Percentiles rank a stretch among this genome's conserved stretches.
These are phyloP conservation scores for Metschnikowia aberdeeniae DNA, from an alignment of 805 yeast genomes.

Conservation along the genomic window DNA sequence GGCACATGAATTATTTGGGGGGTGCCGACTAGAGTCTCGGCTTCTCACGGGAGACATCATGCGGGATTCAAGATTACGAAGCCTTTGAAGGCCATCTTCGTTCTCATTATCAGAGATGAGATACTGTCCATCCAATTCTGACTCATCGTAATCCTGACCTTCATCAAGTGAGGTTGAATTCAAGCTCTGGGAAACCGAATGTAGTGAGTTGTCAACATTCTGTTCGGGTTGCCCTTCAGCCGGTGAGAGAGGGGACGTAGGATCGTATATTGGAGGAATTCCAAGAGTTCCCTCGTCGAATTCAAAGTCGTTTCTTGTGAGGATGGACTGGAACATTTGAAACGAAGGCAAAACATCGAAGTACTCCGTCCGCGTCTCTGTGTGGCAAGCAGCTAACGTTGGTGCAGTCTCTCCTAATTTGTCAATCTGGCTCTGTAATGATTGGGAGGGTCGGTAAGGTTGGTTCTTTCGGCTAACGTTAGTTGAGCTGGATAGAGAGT, in stretches of 20 bases:
- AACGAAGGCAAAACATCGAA: conserved; percentile 65
- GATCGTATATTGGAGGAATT: conserved; percentile 38
- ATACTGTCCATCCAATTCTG: conserved; percentile 16
- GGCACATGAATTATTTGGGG: background rate
- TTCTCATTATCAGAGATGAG: conserved; percentile 16
- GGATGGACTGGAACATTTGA: conserved; percentile 57
- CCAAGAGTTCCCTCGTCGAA: conserved; percentile 32
- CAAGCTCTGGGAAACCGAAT: conserved; percentile 9
- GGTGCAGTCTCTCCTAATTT: conserved; percentile 11
- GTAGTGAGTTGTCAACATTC: conserved; percentile 8
- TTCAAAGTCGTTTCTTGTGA: conserved; percentile 40
- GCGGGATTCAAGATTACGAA: background rate
- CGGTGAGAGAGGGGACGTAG: conserved; percentile 15
- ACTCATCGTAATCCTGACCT: conserved; percentile 8
- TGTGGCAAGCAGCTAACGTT: conserved; percentile 9
- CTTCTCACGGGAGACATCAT: background rate
- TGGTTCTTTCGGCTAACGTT: conserved; percentile 8
- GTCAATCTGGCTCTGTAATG: conserved; percentile 36
- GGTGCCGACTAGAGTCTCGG: background rate
- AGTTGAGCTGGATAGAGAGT: background rate
- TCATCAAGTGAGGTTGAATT: conserved; percentile 5
- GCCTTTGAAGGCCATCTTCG: conserved; percentile 17
- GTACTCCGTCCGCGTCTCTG: conserved; percentile 20
- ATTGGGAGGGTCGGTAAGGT: conserved; percentile 33
- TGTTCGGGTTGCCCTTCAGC: background rate